Base-by-base conservation (phyloP, 768 basidiomycete genomes). In the Psilocybe cyanescens region DNA sequence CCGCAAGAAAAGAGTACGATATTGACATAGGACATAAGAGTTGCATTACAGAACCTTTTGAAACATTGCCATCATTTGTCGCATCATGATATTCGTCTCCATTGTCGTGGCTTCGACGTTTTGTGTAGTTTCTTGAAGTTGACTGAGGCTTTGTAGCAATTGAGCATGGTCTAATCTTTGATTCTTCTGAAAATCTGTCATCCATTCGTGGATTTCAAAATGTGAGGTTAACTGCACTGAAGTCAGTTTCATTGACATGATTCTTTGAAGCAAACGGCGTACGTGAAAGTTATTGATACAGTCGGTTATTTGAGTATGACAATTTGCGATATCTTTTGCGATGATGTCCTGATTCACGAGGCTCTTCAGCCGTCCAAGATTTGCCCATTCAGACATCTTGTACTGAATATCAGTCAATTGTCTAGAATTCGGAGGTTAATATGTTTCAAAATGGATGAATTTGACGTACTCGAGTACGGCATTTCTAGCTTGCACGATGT, bases 251-350 rank as follows among this genome's bases (percentile, higher is more conserved):
- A 16, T 44, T 29, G n/a, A 19, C 28, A 55, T 1, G 11, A 17
- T 29, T 28, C 16, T 24, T n/a, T 14, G 12, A 4, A 19, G 24
- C 3, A 14, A 29, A 29, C 7, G 2, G 54, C 63, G 28, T 29
- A 84, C 86, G 66, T 84, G 78, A 56, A 87, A 81, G 45, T 76
- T 76, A 8, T 68, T 70, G 46, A 86, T 62, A 58, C 83, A 83
- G 57, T 82, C 81, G 29, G 77, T 70, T 39, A 87, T 76, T 29
- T 74, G 71, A 52, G 65, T 57, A 54, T 86, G 80, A 63, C 81
- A 86, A 14, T 70, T 69, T 62, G 77, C 69, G 28, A 87, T 85
- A 46, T 78, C 79, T 28, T 66, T 62, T 16, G 74, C 68, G 39
- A 86, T 76, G 29, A 83, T 78, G 17, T 64, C 67, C 62, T 86